Conservation (phyloP, 495 filamentous ascomycete genomes). For the Hypoxylon trugodes region DNA sequence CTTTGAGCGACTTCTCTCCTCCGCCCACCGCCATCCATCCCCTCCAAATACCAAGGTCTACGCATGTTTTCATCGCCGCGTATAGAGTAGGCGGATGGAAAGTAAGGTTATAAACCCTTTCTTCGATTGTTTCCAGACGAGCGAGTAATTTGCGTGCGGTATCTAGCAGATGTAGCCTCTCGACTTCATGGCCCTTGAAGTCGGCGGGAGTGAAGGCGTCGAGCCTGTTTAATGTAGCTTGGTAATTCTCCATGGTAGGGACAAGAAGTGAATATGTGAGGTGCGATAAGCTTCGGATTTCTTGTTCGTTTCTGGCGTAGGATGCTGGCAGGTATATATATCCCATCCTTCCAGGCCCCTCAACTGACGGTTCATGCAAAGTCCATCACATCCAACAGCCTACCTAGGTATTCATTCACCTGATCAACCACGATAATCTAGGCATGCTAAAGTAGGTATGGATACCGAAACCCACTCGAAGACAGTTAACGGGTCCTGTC, state of each 20-base stretch:
- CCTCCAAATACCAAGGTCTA: slow-evolving; percentile 36
- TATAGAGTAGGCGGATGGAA: slow-evolving; percentile 27
- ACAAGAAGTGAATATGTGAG: background rate
- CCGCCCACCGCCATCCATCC: slow-evolving; percentile 33
- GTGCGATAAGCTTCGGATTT: too few relatives aligned
- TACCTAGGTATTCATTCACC: too few relatives aligned
- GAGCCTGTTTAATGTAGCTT: slow-evolving; percentile 11
- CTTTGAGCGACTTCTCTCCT: slow-evolving; percentile 30
- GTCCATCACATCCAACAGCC: too few relatives aligned
- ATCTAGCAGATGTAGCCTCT: slow-evolving; percentile 24
- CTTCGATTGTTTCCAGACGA: slow-evolving; percentile 33
- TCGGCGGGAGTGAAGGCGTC: slow-evolving; percentile 22
- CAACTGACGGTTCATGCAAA: too few relatives aligned
- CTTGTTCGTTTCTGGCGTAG: too few relatives aligned
- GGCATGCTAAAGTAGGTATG: too few relatives aligned
- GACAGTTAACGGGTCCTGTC: too few relatives aligned
- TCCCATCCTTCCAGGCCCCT: too few relatives aligned
- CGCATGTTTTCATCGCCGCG: slow-evolving; percentile 23
- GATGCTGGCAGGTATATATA: too few relatives aligned
- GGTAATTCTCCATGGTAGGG: slow-evolving; percentile 2
- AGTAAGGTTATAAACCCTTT: slow-evolving; percentile 21
- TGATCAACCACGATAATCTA: too few relatives aligned
- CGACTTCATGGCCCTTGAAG: slow-evolving; percentile 24
- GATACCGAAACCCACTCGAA: too few relatives aligned
- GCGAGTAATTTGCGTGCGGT: slow-evolving; percentile 29